These are phyloP conservation scores for Phyllosticta citriasiana DNA, from an alignment of 2,329 filamentous ascomycete species.

Conservation along the genomic window DNA sequence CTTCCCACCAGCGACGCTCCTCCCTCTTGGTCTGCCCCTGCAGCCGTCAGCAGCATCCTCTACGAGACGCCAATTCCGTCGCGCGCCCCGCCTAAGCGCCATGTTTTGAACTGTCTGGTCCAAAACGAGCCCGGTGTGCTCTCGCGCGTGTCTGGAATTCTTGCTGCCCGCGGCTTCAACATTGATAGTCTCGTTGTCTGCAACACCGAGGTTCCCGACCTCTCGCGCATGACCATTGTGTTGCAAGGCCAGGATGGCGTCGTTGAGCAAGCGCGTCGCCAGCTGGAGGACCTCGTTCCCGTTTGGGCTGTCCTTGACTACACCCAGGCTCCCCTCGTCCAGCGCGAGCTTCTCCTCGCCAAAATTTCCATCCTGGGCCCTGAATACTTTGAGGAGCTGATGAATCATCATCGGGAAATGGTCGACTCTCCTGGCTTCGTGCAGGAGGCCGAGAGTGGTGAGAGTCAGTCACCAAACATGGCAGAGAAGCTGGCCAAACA, in stretches of 20 bases:
- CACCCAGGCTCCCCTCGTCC: constrained; percentile 81
- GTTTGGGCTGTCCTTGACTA: constrained; percentile 99
- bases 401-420: constrained; percentile 93
- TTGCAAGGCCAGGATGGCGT: constrained; percentile 93
- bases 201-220: constrained; percentile 91
- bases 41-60: constrained; percentile 94
- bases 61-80: constrained; percentile 93
- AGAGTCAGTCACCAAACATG: constrained; percentile 12
- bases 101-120: constrained; percentile 95
- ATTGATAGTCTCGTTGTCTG: constrained; percentile 97
- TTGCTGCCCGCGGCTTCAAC: constrained; percentile 95
- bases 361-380: constrained; percentile 96
- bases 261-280: constrained; percentile 89
- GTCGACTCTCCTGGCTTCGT: constrained; percentile 39
- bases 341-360: constrained; percentile 87
- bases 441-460: constrained; percentile 16
- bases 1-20: constrained; percentile 68
- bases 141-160: constrained; percentile 89
- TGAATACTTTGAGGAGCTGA: constrained; percentile 95
- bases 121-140: constrained; percentile 98
- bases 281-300: constrained; percentile 92
- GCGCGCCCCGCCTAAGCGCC: constrained; percentile 74
- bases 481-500: constrained; percentile 21
- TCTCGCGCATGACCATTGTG: constrained; percentile 98
- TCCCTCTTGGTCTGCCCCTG: constrained; percentile 76